Percentiles rank a stretch among this genome's conserved stretches.
Evolutionary conservation across 2,329 filamentous ascomycete genomes (phyloP).

Genomic region (Colletotrichum coccodes): DNA sequence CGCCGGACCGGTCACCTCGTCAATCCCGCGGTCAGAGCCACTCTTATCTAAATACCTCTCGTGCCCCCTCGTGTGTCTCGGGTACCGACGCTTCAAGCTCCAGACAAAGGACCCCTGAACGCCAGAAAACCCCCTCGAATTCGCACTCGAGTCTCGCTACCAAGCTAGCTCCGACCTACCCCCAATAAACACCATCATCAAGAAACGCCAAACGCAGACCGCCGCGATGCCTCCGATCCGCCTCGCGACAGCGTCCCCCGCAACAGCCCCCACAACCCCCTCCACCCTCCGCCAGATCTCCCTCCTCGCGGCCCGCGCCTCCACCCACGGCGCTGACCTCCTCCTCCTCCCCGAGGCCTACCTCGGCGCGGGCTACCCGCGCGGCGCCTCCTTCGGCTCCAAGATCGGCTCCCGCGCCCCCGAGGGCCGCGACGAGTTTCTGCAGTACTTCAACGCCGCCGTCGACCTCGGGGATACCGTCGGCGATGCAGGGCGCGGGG

Average conservation of each 20-base stretch:
- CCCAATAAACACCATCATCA: background rate
- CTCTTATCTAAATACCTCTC: background rate
- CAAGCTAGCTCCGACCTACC: background rate
- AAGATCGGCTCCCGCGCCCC: conserved; percentile 75
- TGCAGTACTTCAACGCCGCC: conserved; percentile 80
- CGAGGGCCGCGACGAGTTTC: conserved; percentile 82
- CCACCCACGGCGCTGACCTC: conserved; percentile 66
- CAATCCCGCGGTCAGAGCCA: conserved; percentile 9
- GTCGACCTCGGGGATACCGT: conserved; percentile 86
- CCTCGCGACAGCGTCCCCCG: conserved; percentile 66
- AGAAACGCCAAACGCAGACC: background rate
- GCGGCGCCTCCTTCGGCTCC: conserved; percentile 81
- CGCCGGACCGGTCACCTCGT: background rate
- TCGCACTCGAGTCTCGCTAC: background rate
- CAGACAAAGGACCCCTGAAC: background rate
- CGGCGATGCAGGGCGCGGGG: conserved; percentile 65
- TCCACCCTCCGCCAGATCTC: conserved; percentile 76
- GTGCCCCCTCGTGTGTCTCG: background rate
- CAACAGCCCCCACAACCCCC: conserved; percentile 57
- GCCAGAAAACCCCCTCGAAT: background rate
- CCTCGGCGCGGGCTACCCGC: conserved; percentile 85
- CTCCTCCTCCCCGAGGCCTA: conserved; percentile 93
- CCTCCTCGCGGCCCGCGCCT: conserved; percentile 71
- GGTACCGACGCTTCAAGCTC: background rate
- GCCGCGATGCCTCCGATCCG: conserved; percentile 48